These are phyloP conservation scores for Fraxinus ornus DNA, from an alignment of 305 asterid genomes.

Conservation along the genomic window DNA sequence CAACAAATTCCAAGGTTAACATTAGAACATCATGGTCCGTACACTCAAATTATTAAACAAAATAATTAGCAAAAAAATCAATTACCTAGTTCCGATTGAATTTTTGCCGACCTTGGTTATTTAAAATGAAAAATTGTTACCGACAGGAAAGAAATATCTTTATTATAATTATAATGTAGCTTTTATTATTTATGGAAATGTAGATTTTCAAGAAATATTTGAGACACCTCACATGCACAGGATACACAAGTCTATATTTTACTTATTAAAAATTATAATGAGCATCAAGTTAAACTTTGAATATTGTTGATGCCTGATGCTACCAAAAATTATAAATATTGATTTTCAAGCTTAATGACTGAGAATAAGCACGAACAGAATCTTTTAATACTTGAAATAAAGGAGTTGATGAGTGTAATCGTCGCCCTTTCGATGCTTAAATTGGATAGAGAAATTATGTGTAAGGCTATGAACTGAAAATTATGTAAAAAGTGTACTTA, in stretches of 20 bases:
- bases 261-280: background rate
- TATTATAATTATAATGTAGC: background rate
- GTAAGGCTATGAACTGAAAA: too few relatives aligned
- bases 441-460: too few relatives aligned
- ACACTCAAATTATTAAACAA: background rate
- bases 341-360: too few relatives aligned
- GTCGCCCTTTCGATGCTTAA: too few relatives aligned
- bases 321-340: too few relatives aligned
- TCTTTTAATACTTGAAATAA: too few relatives aligned
- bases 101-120: background rate
- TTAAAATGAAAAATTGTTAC: background rate
- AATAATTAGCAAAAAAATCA: background rate
- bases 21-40: background rate
- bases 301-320: background rate
- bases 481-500: too few relatives aligned
- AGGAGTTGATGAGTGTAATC: too few relatives aligned
- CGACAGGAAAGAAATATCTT: background rate
- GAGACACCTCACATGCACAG: background rate
- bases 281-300: background rate
- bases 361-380: too few relatives aligned
- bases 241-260: background rate
- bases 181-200: too few relatives aligned
- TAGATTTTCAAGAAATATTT: background rate
- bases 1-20: slow-evolving; percentile 42
- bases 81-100: background rate